Evolutionary conservation across 352 stramenopile genomes (phyloP).

Genomic region (Saprolegnia diclina): DNA sequence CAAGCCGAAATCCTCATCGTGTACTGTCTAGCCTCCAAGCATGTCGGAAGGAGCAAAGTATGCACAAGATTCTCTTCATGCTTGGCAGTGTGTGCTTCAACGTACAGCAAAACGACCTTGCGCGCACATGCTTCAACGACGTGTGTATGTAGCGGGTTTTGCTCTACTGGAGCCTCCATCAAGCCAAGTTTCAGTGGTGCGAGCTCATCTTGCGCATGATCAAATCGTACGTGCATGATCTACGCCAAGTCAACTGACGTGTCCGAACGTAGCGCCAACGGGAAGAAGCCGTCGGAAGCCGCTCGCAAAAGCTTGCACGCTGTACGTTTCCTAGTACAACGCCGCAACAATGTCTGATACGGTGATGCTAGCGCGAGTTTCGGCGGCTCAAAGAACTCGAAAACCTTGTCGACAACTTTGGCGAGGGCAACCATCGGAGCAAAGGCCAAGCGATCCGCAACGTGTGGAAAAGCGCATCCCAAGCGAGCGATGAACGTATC

Average conservation of each 20-base stretch:
- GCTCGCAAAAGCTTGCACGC: too few species aligned
- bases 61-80: constrained; percentile 37
- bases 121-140: constrained; percentile 1
- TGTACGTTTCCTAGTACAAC: background rate
- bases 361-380: constrained; percentile 39
- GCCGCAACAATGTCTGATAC: constrained; percentile 1
- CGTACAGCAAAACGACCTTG: constrained; percentile 32
- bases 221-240: constrained; percentile 29
- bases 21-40: background rate
- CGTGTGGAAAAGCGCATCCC: constrained; percentile 58
- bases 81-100: constrained; percentile 76
- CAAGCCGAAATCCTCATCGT: background rate
- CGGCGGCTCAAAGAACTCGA: constrained; percentile 68
- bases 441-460: constrained; percentile 39
- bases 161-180: constrained; percentile 70
- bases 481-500: constrained; percentile 49
- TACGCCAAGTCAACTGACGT: too few species aligned
- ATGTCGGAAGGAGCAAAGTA: background rate
- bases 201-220: constrained; percentile 61
- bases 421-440: constrained; percentile 42
- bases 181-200: constrained; percentile 77
- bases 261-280: too few species aligned
- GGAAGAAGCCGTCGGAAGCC: too few species aligned
- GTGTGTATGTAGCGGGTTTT: constrained; percentile 46
- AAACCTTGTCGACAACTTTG: constrained; percentile 58